Percentiles rank a stretch among this genome's conserved stretches.
Evolutionary conservation across 208 protist species (phyloP).

Genomic region (Balamuthia mandrillaris): DNA sequence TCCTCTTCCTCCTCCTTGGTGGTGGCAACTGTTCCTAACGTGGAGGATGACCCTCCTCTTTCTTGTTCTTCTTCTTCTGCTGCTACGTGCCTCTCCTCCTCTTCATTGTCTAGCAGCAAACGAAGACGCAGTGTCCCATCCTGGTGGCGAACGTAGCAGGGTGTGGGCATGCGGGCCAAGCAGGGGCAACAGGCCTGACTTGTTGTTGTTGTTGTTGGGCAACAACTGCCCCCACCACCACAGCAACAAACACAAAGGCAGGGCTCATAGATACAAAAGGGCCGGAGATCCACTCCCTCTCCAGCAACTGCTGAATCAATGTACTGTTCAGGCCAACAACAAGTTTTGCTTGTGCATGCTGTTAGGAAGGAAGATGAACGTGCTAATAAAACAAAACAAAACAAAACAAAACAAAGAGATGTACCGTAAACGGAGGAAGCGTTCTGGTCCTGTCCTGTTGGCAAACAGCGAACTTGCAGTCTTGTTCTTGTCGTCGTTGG

Average conservation of each 20-base stretch:
- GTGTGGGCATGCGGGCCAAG: too few relatives aligned
- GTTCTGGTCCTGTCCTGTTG: too few relatives aligned
- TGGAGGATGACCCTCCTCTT: background rate
- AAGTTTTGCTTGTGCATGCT: too few relatives aligned
- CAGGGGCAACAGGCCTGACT: too few relatives aligned
- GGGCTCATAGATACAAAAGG: background rate
- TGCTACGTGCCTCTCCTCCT: background rate
- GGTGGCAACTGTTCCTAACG: background rate
- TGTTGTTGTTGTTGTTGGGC: background rate
- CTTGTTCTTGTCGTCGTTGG: too few relatives aligned
- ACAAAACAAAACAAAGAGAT: too few relatives aligned
- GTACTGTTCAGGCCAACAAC: too few relatives aligned
- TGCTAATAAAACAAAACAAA: too few relatives aligned
- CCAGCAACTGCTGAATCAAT: too few relatives aligned
- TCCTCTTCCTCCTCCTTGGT: background rate
- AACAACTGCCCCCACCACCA: background rate
- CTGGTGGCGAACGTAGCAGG: background rate
- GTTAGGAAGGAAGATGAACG: too few relatives aligned
- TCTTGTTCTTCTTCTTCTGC: background rate
- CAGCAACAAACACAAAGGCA: background rate
- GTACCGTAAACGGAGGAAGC: too few relatives aligned
- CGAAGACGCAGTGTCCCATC: background rate
- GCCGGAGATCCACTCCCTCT: background rate
- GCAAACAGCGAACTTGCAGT: too few relatives aligned
- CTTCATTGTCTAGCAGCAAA: background rate